Evolutionary conservation across 2,329 filamentous ascomycete genomes (phyloP).

Genomic region (Stemphylium beticola): DNA sequence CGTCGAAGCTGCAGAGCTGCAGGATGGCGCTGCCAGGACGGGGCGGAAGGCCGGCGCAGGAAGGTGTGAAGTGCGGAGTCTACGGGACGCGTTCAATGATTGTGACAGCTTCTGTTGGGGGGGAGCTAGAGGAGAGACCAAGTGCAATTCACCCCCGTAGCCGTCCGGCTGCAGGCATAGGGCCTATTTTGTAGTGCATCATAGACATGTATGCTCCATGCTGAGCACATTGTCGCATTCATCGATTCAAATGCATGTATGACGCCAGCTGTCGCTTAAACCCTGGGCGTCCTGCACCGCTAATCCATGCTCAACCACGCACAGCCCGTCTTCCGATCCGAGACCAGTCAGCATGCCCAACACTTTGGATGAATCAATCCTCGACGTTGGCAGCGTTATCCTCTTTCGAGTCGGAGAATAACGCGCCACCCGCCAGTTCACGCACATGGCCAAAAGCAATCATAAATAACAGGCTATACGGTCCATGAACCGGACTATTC

Average conservation of each 20-base stretch:
- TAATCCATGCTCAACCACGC: conserved; percentile 1
- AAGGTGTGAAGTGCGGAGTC: conserved; percentile 2
- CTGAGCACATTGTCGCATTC: conserved; percentile 6
- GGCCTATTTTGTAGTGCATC: conserved; percentile 9
- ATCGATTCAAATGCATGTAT: conserved; percentile 14
- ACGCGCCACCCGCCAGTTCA: background rate
- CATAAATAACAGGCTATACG: background rate
- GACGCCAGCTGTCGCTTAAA: conserved; percentile 17
- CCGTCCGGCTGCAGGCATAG: background rate
- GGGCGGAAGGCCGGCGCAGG: background rate
- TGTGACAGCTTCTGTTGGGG: background rate
- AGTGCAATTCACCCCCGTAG: background rate
- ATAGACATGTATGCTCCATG: background rate
- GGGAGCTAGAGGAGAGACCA: background rate
- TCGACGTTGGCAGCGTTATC: too few relatives aligned
- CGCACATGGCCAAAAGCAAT: background rate
- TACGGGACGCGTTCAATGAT: conserved; percentile 2
- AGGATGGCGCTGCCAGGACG: conserved; percentile 10
- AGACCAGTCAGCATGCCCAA: too few relatives aligned
- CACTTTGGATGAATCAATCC: too few relatives aligned
- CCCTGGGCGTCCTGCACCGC: background rate
- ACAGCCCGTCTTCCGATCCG: background rate
- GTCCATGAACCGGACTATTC: background rate
- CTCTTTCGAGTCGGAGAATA: too few relatives aligned
- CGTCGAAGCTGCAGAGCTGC: conserved; percentile 9